phyloP scores from a whole-genome alignment of 1,284 basidiomycete species.

The Pholiota adiposa region DNA sequence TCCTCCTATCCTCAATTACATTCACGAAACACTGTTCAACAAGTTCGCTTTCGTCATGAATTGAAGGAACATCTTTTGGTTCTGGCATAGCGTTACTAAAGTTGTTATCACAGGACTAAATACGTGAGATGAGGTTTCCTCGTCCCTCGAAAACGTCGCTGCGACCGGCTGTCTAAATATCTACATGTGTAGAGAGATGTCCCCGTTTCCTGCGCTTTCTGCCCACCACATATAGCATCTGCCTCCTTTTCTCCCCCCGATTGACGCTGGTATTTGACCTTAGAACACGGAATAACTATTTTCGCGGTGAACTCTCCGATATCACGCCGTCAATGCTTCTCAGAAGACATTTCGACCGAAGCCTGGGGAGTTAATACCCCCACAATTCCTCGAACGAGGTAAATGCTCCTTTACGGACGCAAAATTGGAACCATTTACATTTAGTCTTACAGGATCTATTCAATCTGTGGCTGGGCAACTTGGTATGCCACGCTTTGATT shows the following conservation, averaged over 20 bases:
- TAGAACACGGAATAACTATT: neutral
- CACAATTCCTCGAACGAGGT: neutral
- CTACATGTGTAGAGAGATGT: neutral
- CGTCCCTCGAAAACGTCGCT: too few species aligned
- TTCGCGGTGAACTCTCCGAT: constrained; percentile 5
- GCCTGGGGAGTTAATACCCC: neutral
- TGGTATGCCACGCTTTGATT: neutral
- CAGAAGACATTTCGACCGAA: neutral
- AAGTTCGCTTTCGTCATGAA: too few species aligned
- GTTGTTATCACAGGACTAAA: too few species aligned
- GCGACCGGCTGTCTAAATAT: too few species aligned
- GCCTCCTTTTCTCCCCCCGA: neutral
- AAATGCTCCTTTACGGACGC: neutral
- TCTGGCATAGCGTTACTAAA: too few species aligned
- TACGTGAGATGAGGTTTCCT: too few species aligned
- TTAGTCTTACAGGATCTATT: neutral
- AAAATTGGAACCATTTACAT: neutral
- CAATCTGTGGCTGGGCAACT: neutral
- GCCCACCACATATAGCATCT: too few species aligned
- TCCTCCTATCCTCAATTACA: too few species aligned
- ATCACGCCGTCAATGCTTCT: constrained; percentile 4
- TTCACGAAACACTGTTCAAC: too few species aligned
- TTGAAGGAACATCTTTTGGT: too few species aligned
- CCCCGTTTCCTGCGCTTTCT: neutral
- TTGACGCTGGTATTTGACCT: neutral